Base-by-base conservation (phyloP, 2,329 filamentous ascomycete species). In the Elsinoe ampelina region DNA sequence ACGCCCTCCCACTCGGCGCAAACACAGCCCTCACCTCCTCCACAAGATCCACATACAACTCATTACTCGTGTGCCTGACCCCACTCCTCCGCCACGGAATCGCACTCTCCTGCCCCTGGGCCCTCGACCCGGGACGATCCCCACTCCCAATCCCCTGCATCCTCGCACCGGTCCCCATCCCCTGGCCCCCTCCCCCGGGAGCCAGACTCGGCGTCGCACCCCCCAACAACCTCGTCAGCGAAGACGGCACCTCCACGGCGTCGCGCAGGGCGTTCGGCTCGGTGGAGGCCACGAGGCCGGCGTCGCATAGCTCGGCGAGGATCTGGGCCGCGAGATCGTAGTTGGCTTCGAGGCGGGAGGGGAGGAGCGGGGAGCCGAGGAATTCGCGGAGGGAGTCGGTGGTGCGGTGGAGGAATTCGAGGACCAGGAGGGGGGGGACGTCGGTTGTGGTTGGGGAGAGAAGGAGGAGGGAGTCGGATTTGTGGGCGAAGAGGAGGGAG, bases 291-390 rank as follows among this genome's bases (percentile, higher is more conserved):
- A 96, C 80, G n/a, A 84, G 80, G 13, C 93, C 93, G 39, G 85
- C 89, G 76, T 98, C 93, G 69, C 93, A 96, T 87, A 98, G 95
- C 73, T 98, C 93, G 60, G 85, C 89, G 58, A 97, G 78, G 22
- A 98, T 75, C 73, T 98, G 93, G 15, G 91, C 91, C 34, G 95
- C 87, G 26, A 97, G 85, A 81, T 97, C 89, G 72, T 97, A 97
- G 71, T 83, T 90, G 63, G 78, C 80, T 71, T 96, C 90, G 62
- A 98, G 86, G 75, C 93, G 95, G 67, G 80, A 81, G 17, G 90
- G 85, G 58, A 96, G 76, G 50, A 98, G 74, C 12, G 93, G 93
- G 45, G 89, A 84, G 58, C 92, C 91, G 6, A 98, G 78, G 68
- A 96, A 97, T 67, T 96, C 92, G 73, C 97, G 92, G 34, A 98